A percentile compares a stretch with the other conserved stretches of the same genome.
These are phyloP conservation scores for Metarhizium sp. DNA, from an alignment of 2,329 filamentous ascomycete species.

Conservation along the genomic window DNA sequence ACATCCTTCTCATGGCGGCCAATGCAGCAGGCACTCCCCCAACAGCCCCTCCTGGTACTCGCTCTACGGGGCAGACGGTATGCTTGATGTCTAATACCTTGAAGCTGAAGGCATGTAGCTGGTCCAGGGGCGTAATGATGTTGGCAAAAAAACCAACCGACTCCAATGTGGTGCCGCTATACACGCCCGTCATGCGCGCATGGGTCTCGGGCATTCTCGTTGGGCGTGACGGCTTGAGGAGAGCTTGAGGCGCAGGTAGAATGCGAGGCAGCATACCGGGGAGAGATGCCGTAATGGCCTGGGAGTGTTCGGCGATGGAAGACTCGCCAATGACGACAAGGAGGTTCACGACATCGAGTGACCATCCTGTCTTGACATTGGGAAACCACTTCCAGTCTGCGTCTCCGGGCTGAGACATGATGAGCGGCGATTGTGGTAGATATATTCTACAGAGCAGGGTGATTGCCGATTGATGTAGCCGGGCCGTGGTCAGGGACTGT, in stretches of 20 bases:
- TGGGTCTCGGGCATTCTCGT: constrained; percentile 44
- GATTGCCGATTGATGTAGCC: too few relatives aligned
- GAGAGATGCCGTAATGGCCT: constrained; percentile 48
- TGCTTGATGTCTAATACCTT: constrained; percentile 40
- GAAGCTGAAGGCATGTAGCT: constrained; percentile 37
- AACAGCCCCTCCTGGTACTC: neutral
- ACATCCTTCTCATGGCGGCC: neutral
- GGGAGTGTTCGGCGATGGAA: constrained; percentile 47
- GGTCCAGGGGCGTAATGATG: constrained; percentile 47
- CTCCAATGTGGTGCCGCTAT: constrained; percentile 43
- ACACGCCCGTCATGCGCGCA: constrained; percentile 48
- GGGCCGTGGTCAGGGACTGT: too few relatives aligned
- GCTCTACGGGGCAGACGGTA: constrained; percentile 13
- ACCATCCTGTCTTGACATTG: constrained; percentile 34
- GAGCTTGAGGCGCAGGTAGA: constrained; percentile 52
- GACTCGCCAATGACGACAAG: constrained; percentile 55
- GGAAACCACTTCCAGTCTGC: constrained; percentile 35
- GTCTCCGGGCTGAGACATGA: constrained; percentile 17
- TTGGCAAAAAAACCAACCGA: constrained; percentile 54
- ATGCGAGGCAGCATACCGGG: constrained; percentile 50
- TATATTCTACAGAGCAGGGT: too few relatives aligned
- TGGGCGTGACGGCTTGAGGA: constrained; percentile 47
- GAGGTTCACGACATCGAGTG: constrained; percentile 52
- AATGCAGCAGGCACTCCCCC: neutral
- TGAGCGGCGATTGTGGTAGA: neutral